Base-by-base conservation (phyloP, 257 asterid species). In the Voacanga thouarsii region DNA sequence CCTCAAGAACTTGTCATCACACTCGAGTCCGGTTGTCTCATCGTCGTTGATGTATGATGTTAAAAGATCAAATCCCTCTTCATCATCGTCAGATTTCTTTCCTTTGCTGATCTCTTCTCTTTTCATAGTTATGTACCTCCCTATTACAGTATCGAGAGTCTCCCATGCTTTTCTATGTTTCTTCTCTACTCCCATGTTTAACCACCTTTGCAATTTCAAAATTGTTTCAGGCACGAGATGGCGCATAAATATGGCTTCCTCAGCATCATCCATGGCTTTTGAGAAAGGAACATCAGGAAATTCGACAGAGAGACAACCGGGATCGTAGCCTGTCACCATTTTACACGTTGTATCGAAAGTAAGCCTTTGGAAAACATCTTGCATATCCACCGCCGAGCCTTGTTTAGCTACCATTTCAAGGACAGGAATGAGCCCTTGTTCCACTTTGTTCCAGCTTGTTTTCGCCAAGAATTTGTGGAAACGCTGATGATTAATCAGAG, bases 201-300 rank as follows among this genome's bases (percentile, higher is more conserved):
- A 76, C 90, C 89, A 88, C 18, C 79, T 77, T 56, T 83, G 83
- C 14, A 88, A 41, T 41, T 85, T 89, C 80, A 92, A 85, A 11
- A 83, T 16, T 39, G 19, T 45, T 45, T 86, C 80, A 0, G 91
- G 93, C 75, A 90, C 4, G 4, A 87, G 53, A 61, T 90, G 96
- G 28, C 91, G 79, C 87, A 77, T 74, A 76, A 90, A 82, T 11
- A 88, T 84, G 0, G 87, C 80, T 75, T 88, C 95, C 55, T 90
- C 95, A 0, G 76, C 88, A 37, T 85, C 89, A 43, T 85, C 94
- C 87, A 90, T 76, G n/a, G 94, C 94, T 75, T 68, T 82, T 5
- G 89, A 81, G 69, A 88, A 85, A 1, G 91, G 89, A 41, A 84
- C 88, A 30, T 80, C 76, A 0, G 91, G 87, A 21, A 90, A 71